Base-by-base conservation (phyloP, 352 stramenopile species). In the Phytophthora aleatoria region DNA sequence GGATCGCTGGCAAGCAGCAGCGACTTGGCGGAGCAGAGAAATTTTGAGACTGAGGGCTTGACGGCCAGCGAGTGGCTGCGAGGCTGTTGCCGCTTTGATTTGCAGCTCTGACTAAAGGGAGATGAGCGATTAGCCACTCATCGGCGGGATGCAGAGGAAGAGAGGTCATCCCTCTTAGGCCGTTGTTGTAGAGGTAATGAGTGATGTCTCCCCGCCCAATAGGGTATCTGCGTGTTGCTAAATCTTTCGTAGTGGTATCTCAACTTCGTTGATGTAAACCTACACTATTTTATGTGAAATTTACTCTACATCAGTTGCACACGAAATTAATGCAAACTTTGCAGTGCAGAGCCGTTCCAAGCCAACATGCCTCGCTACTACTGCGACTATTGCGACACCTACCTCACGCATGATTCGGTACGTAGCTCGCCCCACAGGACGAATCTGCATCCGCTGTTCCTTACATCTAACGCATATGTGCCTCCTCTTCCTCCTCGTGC, bases 321-420 rank as follows among this genome's bases (percentile, higher is more conserved):
- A 53, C 27, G 28, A 53, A 53, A 42, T 16, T 30, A 41, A 3
- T 6, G 35, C 3, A 36, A 36, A 36, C 31, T n/a, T 13, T 3
- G 15, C 20, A 20, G 20, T 20, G 20, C 20, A 20, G 20, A 20
- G 20, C 44, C 27, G 53, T 52, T 65, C 35, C 27, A 28, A 67
- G 36, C 49, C 30, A 61, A 50, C 15, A 97, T 98, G 90, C 91
- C 90, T 69, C 89, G 92, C 64, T 98, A 97, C 78, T 98, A 97
- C 76, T 98, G 92, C 76, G 92, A 98, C 75, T 98, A 97, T 75
- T 97, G 93, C 73, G 91, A 97, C 69, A 97, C 92, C 51, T 98
- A 98, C 71, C 85, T 98, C 59, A 97, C 93, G 64, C 93, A 98
- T 70, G 92, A 98, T 77, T 98, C 92, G 68, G 90, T 96, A 65